Conservation (phyloP, 2,329 filamentous ascomycete species). For the Talaromyces sp. region DNA sequence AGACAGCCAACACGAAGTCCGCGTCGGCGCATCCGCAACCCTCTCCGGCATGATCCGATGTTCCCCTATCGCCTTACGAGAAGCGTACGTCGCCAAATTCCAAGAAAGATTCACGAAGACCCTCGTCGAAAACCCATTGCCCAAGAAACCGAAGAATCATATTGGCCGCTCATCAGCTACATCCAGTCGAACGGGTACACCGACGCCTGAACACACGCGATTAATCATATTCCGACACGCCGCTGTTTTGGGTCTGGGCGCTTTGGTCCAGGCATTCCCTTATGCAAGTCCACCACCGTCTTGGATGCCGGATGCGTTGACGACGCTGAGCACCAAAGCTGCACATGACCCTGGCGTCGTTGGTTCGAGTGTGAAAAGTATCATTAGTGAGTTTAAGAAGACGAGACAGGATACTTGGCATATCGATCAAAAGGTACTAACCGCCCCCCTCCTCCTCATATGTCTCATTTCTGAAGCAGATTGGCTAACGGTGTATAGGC, state of each 20-base stretch:
- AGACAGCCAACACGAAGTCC: constrained; percentile 88
- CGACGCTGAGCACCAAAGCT: constrained; percentile 77
- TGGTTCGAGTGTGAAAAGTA: constrained; percentile 90
- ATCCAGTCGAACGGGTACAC: constrained; percentile 47
- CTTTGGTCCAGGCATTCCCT: constrained; percentile 91
- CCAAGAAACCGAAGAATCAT: constrained; percentile 56
- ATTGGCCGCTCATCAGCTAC: constrained; percentile 40
- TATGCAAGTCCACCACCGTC: constrained; percentile 86
- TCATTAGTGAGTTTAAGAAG: constrained; percentile 98
- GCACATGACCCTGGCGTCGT: constrained; percentile 88
- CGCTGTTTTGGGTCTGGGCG: constrained; percentile 84
- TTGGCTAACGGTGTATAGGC: constrained; percentile 49
- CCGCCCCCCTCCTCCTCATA: constrained; percentile 18
- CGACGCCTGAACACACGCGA: constrained; percentile 59
- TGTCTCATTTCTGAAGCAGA: not conserved
- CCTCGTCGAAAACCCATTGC: constrained; percentile 80
- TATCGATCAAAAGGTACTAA: constrained; percentile 88
- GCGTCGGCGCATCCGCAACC: constrained; percentile 86
- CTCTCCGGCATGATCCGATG: constrained; percentile 97
- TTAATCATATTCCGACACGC: constrained; percentile 82
- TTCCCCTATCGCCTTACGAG: constrained; percentile 76
- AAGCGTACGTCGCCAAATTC: constrained; percentile 70
- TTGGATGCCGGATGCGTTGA: constrained; percentile 93
- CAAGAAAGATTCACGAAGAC: constrained; percentile 75
- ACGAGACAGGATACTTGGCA: constrained; percentile 98